phyloP scores from a whole-genome alignment of 2,329 filamentous ascomycete species.

The Raffaelea arxii region DNA sequence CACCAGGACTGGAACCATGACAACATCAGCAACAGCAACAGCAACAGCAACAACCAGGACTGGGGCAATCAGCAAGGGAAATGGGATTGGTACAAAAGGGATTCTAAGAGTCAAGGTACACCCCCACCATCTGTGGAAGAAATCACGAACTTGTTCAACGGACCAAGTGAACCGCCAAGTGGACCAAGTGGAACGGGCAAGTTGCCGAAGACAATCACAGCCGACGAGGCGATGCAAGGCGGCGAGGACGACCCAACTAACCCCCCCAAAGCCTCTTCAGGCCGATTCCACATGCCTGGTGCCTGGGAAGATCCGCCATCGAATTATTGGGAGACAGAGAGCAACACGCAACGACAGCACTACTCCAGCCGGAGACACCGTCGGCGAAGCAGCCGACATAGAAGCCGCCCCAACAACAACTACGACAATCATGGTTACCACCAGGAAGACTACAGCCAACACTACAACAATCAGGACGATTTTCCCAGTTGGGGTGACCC shows the following conservation, averaged over 20 bases:
- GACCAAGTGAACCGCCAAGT: not conserved
- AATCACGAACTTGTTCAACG: not conserved
- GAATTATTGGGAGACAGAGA: not conserved
- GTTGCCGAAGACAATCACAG: not conserved
- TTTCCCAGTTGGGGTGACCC: slow-evolving; percentile 9
- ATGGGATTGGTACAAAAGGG: not conserved
- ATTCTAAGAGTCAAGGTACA: slow-evolving; percentile 1
- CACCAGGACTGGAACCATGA: slow-evolving; percentile 8
- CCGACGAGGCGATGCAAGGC: not conserved
- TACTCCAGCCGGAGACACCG: not conserved
- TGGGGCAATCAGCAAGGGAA: slow-evolving; percentile 3
- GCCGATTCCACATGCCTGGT: slow-evolving; percentile 9
- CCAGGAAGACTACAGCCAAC: too few relatives aligned
- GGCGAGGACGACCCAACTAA: too few relatives aligned
- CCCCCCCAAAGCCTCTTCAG: too few relatives aligned
- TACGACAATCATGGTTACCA: not conserved
- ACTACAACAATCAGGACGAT: not conserved
- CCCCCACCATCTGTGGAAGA: not conserved
- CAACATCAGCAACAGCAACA: slow-evolving; percentile 10
- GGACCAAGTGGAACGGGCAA: slow-evolving; percentile 3
- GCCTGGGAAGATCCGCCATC: slow-evolving; percentile 1
- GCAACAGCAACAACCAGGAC: slow-evolving; percentile 10
- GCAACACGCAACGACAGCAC: not conserved
- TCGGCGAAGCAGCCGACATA: not conserved
- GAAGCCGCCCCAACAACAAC: not conserved